These are phyloP conservation scores for Didymella keratinophila DNA, from an alignment of 2,329 filamentous ascomycete species.

Conservation along the genomic window DNA sequence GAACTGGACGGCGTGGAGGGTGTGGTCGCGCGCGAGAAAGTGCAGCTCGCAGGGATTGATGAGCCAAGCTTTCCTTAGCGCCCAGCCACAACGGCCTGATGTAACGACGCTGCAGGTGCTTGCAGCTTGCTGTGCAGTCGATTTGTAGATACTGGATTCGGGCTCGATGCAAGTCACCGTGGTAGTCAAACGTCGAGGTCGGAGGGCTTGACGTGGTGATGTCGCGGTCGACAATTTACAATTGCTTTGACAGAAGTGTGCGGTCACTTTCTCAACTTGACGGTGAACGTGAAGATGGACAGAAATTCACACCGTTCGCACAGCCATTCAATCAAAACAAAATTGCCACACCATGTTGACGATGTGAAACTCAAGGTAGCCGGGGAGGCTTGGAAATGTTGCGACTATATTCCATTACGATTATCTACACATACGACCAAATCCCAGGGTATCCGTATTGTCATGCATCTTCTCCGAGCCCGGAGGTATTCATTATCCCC, in stretches of 20 bases:
- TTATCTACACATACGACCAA: background rate
- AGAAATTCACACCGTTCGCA: background rate
- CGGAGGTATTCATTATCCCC: background rate
- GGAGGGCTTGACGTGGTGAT: background rate
- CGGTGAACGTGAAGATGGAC: background rate
- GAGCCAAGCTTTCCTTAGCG: slow-evolving; percentile 16
- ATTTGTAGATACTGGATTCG: background rate
- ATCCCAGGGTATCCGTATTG: slow-evolving; percentile 11
- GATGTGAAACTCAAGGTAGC: background rate
- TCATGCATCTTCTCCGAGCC: background rate
- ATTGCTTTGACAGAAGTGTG: background rate
- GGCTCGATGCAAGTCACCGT: background rate
- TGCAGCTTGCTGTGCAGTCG: background rate
- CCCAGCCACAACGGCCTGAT: slow-evolving; percentile 15
- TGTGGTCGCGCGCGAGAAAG: slow-evolving; percentile 4
- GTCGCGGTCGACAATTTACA: background rate
- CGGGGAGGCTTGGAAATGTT: too few relatives aligned
- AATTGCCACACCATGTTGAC: background rate
- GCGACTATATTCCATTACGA: background rate
- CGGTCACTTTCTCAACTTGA: background rate
- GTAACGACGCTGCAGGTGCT: background rate
- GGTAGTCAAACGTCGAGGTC: background rate
- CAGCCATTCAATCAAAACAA: background rate
- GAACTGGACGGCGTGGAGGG: slow-evolving; percentile 20
- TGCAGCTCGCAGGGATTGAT: slow-evolving; percentile 12